Percentiles rank a stretch among this genome's conserved stretches.
These are phyloP conservation scores for Lichtheimia corymbifera DNA, from an alignment of 371 early-diverging fungal genomes.

Conservation along the genomic window DNA sequence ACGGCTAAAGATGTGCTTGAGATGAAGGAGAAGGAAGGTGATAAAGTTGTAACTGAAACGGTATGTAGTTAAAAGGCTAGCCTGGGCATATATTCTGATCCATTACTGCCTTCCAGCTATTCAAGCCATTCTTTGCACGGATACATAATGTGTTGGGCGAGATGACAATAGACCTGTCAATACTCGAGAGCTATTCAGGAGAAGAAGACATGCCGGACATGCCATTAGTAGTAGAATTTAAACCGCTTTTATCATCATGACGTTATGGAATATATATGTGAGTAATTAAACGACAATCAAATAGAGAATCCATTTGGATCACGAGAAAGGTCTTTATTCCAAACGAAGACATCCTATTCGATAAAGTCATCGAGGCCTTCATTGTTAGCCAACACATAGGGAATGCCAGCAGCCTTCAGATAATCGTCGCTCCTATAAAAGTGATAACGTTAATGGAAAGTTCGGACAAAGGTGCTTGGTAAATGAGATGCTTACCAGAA, in stretches of 20 bases:
- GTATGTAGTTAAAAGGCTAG: background rate
- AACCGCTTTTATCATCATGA: too few species aligned
- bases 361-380: constrained; percentile 43
- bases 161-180: background rate
- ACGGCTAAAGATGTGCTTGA: background rate
- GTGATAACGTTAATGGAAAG: background rate
- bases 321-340: too few species aligned
- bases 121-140: background rate
- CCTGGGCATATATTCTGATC: background rate
- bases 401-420: constrained; percentile 31
- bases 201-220: too few species aligned
- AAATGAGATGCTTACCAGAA: constrained; percentile 64
- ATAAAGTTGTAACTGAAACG: background rate
- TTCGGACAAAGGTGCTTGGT: background rate
- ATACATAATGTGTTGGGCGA: background rate
- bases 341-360: background rate
- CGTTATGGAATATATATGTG: too few species aligned
- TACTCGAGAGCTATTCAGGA: background rate
- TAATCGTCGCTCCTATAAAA: constrained; percentile 37
- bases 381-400: constrained; percentile 24
- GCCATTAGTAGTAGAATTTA: too few species aligned
- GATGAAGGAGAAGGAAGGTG: background rate
- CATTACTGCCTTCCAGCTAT: background rate
- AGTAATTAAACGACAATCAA: too few species aligned
- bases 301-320: too few species aligned